Evolutionary conservation across 352 stramenopile genomes (phyloP), one percentile per base, ranked within the genome.

Genomic region (Phytopythium aichiense): DNA sequence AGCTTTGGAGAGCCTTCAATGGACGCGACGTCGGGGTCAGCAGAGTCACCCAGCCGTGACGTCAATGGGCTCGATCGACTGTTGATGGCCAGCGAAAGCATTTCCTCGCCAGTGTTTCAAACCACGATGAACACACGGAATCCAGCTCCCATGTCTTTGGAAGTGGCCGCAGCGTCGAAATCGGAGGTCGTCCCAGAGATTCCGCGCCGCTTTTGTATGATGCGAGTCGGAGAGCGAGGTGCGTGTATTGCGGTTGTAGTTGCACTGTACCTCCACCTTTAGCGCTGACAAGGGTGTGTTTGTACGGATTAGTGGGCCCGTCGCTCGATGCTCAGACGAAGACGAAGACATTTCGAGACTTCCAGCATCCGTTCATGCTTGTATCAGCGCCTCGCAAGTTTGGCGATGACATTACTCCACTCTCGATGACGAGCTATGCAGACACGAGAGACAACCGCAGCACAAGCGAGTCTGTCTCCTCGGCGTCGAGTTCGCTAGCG

Each of bases 221-320:
- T 58, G 53, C 53, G 53, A 23, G 53, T 58, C 38, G 37, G 37
- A 37, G 53, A 58, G 4, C 53, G 53, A 49, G 53, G 53, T 58
- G 4, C 12, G 53, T 58, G 13, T 6, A 9, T 58, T 28, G 8
- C 2, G 7, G 7, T 28, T 15, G n/a, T 55, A 18, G 6, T 18
- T 12, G 7, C 7, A 7, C 4, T 53, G 7, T 31, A 0, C 28
- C 3, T 31, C 28, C 3, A 31, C 28, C 28, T 31, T 7, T 8
- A 23, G 28, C 20, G 4, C 38, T 46, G 23, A 30, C 28, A 31
- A 7, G 22, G 13, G 6, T 43, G 1, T 42, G 7, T 4, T 4
- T 16, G 9, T 50, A 13, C n/a, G 53, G 28, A 23, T 7, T 31
- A 61, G 56, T 53, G 25, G 45, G 20, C 0, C 15, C 56, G 2